Base-by-base conservation (phyloP, 306 rosid species). In the Trifolium fragiferum region DNA sequence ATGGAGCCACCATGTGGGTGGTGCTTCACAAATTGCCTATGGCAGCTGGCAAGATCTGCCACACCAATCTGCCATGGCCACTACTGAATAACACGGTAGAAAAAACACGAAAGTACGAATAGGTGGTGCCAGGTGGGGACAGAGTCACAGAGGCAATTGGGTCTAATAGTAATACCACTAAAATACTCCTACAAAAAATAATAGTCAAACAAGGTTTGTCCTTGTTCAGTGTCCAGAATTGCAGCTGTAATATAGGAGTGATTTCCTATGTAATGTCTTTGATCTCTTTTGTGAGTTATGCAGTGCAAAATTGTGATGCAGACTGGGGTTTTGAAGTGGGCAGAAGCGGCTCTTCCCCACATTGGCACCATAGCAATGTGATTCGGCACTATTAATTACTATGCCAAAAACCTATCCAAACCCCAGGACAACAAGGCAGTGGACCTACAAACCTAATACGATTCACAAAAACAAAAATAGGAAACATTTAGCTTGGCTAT, bases 291-390 rank as follows among this genome's bases (percentile, higher is more conserved):
- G 14, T 15, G 19, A 37, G 15, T 27, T 32, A 43, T 13, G 13
- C 49, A 4, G 54, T 33, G 37, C n/a, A 30, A 47, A 74, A 32
- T 12, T 3, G 13, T 6, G 40, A 38, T 2, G n/a, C 16, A 23
- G 1, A 41, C 49, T 16, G 46, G 35, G 66, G 14, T 33, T 54
- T 54, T 25, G 25, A 54, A 16, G 57, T 12, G 59, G 49, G 14
- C 20, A 75, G 16, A 75, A 32, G 64, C 32, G 7, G 21, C 47
- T 44, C 62, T 11, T 12, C 66, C 79, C 57, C 35, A 66, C 59
- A 40, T 53, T 35, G 15, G 23, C 14, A 13, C 38, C 10, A 8
- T 55, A 41, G 41, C 60, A 51, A 44, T 3, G 10, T 3, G 6
- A 15, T 16, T 43, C 37, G 11, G 37, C 23, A 1, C 50, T 54